Base-by-base conservation (phyloP, 352 stramenopile genomes). In the Thalassiosira mediterranea region DNA sequence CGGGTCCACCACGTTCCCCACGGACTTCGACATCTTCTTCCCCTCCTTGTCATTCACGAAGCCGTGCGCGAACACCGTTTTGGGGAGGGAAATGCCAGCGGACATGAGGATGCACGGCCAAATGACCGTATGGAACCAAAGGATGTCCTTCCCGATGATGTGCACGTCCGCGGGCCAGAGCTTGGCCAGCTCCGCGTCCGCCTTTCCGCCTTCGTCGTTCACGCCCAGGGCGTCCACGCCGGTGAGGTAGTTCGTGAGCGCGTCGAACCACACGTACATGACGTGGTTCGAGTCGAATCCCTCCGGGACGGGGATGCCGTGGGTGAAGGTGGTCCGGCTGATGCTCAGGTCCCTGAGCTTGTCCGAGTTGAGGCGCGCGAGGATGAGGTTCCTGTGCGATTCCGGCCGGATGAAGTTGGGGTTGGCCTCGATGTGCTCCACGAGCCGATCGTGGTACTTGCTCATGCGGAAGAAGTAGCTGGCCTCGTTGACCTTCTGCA, bases 191-290 rank as follows among this genome's bases (percentile, higher is more conserved):
- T 85, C 72, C 32, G 65, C 53, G 38, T 72, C 47, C 21, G 57
- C 49, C 21, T 29, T 48, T 42, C 51, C 68, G 44, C 51, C 80
- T 28, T 83, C 79, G 37, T 83, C 67, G 63, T 75, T 78, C 7
- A 87, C 86, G 49, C 74, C 80, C 61, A 92, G 72, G 8, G 69
- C 79, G 78, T 93, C 79, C 19, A 92, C 83, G 26, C 95, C 96
- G 10, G 97, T 98, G 44, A 98, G 76, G 70, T 99, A 99, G 88
- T 99, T 99, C n/a, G 97, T 96, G 7, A 99, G 87, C 10, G 98
- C 98, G 87, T 99, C 98, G 74, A 99, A 98, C 98, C 98, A 99
- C 40, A 99, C 98, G 86, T 99, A 99, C 95, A 99, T 98, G 64
- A 99, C 97, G 87, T 99, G 97, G 72, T 91, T 87, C n/a, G 79